A percentile compares a stretch with the other conserved stretches of the same genome.
Conservation (phyloP, 1,284 basidiomycete species). For the Boletus sp. region DNA sequence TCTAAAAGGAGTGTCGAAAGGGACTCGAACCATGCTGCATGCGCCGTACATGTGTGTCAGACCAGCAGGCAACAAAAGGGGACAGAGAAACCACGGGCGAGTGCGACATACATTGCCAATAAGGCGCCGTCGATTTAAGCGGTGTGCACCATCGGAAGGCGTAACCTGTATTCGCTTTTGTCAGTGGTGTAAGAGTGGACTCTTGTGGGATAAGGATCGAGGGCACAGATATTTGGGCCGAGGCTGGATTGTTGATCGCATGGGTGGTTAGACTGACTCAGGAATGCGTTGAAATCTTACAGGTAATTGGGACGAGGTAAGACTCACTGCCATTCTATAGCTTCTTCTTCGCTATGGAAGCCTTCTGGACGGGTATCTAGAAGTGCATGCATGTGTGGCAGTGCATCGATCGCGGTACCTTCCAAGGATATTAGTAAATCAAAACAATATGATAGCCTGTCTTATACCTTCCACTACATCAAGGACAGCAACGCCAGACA, state of each 20-base stretch:
- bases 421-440: constrained; percentile 3
- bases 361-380: constrained; percentile 85
- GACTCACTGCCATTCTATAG: constrained; percentile 95
- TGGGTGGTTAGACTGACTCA: constrained; percentile 39
- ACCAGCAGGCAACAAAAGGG: neutral
- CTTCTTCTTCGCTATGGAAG: constrained; percentile 83
- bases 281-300: neutral
- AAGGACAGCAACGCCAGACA: constrained; percentile 86
- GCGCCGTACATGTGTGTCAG: neutral
- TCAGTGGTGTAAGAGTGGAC: constrained; percentile 40
- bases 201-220: constrained; percentile 63
- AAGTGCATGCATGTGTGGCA: constrained; percentile 89
- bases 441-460: neutral
- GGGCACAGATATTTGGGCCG: constrained; percentile 87
- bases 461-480: constrained; percentile 92
- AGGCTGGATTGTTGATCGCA: constrained; percentile 77
- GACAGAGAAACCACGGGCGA: neutral
- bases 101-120: constrained; percentile 76
- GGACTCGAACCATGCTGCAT: constrained; percentile 86
- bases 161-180: constrained; percentile 31
- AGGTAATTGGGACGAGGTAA: neutral
- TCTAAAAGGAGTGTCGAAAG: constrained; percentile 83
- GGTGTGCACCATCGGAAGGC: constrained; percentile 82
- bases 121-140: constrained; percentile 82
- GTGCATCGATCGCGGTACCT: constrained; percentile 94